These are phyloP conservation scores for Arabidopsis arenosa DNA, from an alignment of 345 rosid genomes.

Conservation along the genomic window DNA sequence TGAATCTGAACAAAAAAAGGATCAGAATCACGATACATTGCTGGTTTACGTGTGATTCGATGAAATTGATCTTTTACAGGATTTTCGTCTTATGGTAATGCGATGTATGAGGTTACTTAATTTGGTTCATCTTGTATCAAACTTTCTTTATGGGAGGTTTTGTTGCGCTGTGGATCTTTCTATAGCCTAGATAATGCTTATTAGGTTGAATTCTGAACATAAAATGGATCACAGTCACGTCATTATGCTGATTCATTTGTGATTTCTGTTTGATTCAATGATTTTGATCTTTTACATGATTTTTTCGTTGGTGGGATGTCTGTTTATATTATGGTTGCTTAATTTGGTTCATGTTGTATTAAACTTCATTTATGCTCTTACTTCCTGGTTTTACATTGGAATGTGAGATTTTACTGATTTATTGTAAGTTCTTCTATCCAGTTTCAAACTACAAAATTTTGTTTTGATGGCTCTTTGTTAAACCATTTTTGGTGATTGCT, in stretches of 20 bases:
- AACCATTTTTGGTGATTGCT: not conserved
- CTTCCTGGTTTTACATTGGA: not conserved
- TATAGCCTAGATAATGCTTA: not conserved
- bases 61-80: not conserved
- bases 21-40: not conserved
- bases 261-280: not conserved
- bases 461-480: not conserved
- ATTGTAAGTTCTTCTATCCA: not conserved
- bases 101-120: not conserved
- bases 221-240: not conserved
- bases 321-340: slow-evolving; percentile 4
- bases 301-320: not conserved
- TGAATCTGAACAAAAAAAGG: not conserved
- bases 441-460: not conserved
- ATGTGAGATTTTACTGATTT: not conserved
- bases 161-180: not conserved
- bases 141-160: slow-evolving; percentile 2
- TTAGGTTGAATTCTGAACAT: slow-evolving; percentile 3
- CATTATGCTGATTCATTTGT: not conserved
- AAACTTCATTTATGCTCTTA: not conserved
- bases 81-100: not conserved
- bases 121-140: slow-evolving; percentile 5
- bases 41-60: not conserved
- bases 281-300: not conserved
- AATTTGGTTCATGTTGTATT: slow-evolving; percentile 1